Percentiles rank a stretch among this genome's conserved stretches.
Conservation (phyloP, 148 eudicot genomes). For the Heliosperma pusillum region DNA sequence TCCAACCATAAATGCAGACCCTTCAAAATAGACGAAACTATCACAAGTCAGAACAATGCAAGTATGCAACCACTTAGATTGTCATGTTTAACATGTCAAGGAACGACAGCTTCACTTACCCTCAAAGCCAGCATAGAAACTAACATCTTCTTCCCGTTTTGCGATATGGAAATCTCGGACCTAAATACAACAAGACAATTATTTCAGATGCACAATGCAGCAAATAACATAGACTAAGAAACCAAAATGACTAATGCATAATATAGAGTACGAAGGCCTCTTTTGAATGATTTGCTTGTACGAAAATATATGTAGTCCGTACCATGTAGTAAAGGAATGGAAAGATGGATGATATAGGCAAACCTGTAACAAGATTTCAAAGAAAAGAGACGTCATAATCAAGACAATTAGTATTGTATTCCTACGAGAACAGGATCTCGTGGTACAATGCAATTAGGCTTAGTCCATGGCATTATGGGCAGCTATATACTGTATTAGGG, state of each 20-base stretch:
- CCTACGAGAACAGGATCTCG: neutral
- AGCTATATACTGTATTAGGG: no score
- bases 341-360: conserved; percentile 64
- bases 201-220: neutral
- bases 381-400: conserved; percentile 18
- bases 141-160: conserved; percentile 62
- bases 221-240: no score
- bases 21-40: conserved; percentile 33
- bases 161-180: conserved; percentile 60
- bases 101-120: conserved; percentile 34
- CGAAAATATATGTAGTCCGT: conserved; percentile 14
- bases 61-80: neutral
- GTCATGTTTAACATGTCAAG: neutral
- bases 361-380: conserved; percentile 36
- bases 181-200: conserved; percentile 22
- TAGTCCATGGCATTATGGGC: no score
- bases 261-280: neutral
- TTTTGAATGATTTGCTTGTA: neutral
- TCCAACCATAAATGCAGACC: conserved; percentile 70
- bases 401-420: no score
- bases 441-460: no score
- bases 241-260: neutral
- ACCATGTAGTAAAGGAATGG: conserved; percentile 74
- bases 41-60: conserved; percentile 6
- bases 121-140: conserved; percentile 69